These are phyloP conservation scores for Candida chauliodis DNA, from an alignment of 805 yeast species.

Conservation along the genomic window DNA sequence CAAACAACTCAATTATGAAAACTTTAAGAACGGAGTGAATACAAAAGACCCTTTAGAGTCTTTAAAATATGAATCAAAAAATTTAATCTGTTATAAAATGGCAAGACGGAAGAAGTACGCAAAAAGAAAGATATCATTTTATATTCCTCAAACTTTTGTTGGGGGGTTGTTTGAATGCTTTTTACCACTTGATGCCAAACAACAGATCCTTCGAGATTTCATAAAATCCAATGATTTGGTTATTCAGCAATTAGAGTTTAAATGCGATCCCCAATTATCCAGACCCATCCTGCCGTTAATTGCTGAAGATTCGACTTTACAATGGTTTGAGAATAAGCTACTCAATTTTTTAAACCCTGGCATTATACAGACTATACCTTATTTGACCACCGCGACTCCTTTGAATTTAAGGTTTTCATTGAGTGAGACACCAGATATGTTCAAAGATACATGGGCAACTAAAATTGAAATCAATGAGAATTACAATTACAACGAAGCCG, in stretches of 20 bases:
- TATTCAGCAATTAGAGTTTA: slow-evolving; percentile 18
- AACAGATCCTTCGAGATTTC: slow-evolving; percentile 15
- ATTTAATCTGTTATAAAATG: slow-evolving; percentile 49
- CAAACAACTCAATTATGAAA: slow-evolving; percentile 14
- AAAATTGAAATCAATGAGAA: slow-evolving; percentile 48
- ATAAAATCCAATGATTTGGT: slow-evolving; percentile 11
- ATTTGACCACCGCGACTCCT: slow-evolving; percentile 48
- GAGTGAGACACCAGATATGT: slow-evolving; percentile 26
- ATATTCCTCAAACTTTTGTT: slow-evolving; percentile 54
- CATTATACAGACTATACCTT: slow-evolving; percentile 51
- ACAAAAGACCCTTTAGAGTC: slow-evolving; percentile 18
- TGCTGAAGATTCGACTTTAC: slow-evolving; percentile 51
- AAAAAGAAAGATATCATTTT: slow-evolving; percentile 40
- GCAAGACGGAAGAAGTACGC: slow-evolving; percentile 56
- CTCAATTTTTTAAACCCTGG: slow-evolving; percentile 18
- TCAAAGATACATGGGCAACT: slow-evolving; percentile 42
- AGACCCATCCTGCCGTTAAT: slow-evolving; percentile 53
- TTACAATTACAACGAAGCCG: slow-evolving; percentile 40
- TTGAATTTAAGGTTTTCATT: slow-evolving; percentile 33
- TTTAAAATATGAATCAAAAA: slow-evolving; percentile 21
- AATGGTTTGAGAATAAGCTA: slow-evolving; percentile 38
- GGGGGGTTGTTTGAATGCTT: slow-evolving; percentile 63
- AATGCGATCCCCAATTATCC: slow-evolving; percentile 33
- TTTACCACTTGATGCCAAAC: slow-evolving; percentile 25
- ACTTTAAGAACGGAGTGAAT: slow-evolving; percentile 10